Evolutionary conservation across 306 rosid genomes (phyloP).

Genomic region (Cotoneaster glaucophyllus): DNA sequence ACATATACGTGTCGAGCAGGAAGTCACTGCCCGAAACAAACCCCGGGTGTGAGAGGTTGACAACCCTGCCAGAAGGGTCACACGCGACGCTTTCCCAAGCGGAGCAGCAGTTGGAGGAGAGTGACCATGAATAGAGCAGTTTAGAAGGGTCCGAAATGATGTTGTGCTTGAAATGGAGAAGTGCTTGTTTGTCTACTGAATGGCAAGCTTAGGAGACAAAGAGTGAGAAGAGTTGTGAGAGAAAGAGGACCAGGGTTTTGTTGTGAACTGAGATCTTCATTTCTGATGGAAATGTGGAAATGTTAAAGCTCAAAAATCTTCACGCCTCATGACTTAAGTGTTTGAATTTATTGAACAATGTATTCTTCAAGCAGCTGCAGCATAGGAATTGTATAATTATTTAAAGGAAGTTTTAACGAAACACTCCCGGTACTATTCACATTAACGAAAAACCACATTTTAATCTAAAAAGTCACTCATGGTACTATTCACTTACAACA

Average conservation of each 20-base stretch:
- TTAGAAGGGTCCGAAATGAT: constrained; percentile 50
- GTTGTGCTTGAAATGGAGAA: constrained; percentile 42
- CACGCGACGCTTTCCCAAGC: constrained; percentile 56
- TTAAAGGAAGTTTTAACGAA: no score
- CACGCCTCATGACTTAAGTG: neutral
- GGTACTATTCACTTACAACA: no score
- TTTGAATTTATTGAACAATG: neutral
- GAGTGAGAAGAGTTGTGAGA: constrained; percentile 7
- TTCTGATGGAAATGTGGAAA: neutral
- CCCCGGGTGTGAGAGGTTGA: constrained; percentile 36
- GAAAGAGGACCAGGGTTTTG: constrained; percentile 14
- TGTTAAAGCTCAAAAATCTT: neutral
- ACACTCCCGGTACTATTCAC: no score
- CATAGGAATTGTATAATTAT: neutral
- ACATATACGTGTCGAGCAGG: constrained; percentile 41
- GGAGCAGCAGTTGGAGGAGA: constrained; percentile 51
- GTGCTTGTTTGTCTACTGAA: constrained; percentile 41
- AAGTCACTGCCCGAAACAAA: constrained; percentile 16
- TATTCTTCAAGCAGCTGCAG: neutral
- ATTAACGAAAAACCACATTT: no score
- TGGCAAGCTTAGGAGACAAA: constrained; percentile 33
- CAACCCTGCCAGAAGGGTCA: constrained; percentile 42
- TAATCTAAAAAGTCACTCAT: no score
- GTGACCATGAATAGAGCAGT: constrained; percentile 41
- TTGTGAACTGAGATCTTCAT: constrained; percentile 15